phyloP scores from a whole-genome alignment of 2,329 filamentous ascomycete species.

The Alternaria longipes region DNA sequence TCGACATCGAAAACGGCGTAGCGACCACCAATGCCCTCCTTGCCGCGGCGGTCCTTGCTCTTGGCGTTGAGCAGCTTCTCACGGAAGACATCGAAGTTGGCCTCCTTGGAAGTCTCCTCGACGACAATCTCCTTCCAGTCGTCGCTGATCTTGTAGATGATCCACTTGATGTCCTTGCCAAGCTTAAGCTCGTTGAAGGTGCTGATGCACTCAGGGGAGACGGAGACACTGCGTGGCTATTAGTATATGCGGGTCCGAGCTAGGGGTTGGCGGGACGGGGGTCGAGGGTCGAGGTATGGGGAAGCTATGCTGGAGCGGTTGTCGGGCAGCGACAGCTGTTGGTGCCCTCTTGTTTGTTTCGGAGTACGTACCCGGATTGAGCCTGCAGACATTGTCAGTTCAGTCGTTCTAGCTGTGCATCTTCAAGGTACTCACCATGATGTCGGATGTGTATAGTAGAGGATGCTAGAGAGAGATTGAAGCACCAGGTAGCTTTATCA shows the following conservation, averaged over 20 bases:
- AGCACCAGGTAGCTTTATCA: constrained; percentile 46
- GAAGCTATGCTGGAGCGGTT: constrained; percentile 14
- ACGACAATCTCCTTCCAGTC: constrained; percentile 84
- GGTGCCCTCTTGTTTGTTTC: constrained; percentile 21
- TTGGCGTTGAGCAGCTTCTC: constrained; percentile 78
- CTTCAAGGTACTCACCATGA: constrained; percentile 44
- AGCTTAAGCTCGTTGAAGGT: constrained; percentile 85
- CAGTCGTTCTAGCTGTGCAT: background rate
- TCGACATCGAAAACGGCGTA: constrained; percentile 88
- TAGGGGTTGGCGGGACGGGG: background rate
- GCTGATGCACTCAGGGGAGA: constrained; percentile 73
- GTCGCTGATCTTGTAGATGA: constrained; percentile 88
- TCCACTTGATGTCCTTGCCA: constrained; percentile 78
- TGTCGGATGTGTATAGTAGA: constrained; percentile 38
- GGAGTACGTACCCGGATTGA: constrained; percentile 55
- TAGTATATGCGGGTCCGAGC: constrained; percentile 21
- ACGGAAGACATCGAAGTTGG: constrained; percentile 77
- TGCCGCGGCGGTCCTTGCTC: constrained; percentile 72
- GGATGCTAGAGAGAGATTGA: constrained; percentile 25
- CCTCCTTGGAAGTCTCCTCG: constrained; percentile 73
- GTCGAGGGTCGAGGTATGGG: constrained; percentile 11
- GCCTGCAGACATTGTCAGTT: constrained; percentile 45
- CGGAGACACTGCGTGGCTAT: constrained; percentile 67
- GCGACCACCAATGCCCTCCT: constrained; percentile 70
- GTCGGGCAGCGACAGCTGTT: constrained; percentile 26